These are phyloP conservation scores for Ophiocordyceps robertsii DNA, from an alignment of 2,329 filamentous ascomycete genomes.

Conservation along the genomic window DNA sequence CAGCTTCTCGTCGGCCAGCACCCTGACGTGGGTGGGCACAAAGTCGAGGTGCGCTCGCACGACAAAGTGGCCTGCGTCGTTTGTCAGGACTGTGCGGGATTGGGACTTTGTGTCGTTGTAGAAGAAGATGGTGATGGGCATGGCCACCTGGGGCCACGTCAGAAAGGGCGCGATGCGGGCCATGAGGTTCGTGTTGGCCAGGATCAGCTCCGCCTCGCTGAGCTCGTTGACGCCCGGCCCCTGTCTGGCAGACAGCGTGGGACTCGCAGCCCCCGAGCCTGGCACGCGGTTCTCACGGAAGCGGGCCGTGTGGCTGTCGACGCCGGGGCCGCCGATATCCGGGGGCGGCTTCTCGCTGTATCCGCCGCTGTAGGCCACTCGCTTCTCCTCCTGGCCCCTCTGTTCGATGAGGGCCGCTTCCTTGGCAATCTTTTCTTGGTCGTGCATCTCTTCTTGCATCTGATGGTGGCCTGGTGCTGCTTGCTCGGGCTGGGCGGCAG, in stretches of 20 bases:
- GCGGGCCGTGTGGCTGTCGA: slow-evolving; percentile 11
- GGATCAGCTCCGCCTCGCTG: slow-evolving; percentile 58
- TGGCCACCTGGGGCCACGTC: slow-evolving; percentile 63
- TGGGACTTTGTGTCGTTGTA: slow-evolving; percentile 77
- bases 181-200: slow-evolving; percentile 81
- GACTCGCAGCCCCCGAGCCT: slow-evolving; percentile 28
- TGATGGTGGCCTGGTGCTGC: slow-evolving; percentile 10
- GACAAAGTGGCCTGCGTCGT: slow-evolving; percentile 80
- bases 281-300: slow-evolving; percentile 18
- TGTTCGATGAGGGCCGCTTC: slow-evolving; percentile 68
- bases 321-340: slow-evolving; percentile 23
- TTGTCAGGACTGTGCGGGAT: slow-evolving; percentile 72
- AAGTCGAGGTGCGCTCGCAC: slow-evolving; percentile 75
- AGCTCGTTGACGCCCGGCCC: slow-evolving; percentile 39
- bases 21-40: slow-evolving; percentile 75
- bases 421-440: slow-evolving; percentile 53
- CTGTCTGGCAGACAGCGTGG: slow-evolving; percentile 24
- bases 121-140: slow-evolving; percentile 85
- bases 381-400: slow-evolving; percentile 57
- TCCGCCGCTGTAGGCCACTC: slow-evolving; percentile 53
- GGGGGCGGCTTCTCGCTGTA: slow-evolving; percentile 54
- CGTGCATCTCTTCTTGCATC: slow-evolving; percentile 32
- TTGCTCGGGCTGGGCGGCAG: slow-evolving; percentile 3
- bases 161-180: slow-evolving; percentile 80
- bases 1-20: slow-evolving; percentile 74